Evolutionary conservation across 164 flowering plant genomes (phyloP), one percentile per base, ranked within the genome.

Genomic region (Pachysandra terminalis): DNA sequence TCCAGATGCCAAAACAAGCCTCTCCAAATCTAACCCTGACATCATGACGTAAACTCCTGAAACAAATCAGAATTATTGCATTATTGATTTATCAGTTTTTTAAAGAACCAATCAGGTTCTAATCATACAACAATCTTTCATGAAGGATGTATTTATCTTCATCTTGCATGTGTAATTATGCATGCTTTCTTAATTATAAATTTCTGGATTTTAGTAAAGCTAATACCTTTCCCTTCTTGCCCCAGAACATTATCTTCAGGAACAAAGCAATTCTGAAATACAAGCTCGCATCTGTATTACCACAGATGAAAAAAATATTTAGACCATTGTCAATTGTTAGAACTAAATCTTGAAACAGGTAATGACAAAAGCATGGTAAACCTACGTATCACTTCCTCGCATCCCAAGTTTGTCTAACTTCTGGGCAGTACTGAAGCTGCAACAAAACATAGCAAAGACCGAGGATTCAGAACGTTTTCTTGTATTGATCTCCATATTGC

Each of bases 381-480:
- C 95, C 52, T 87, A 96, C 98, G 97, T 96, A 74, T 91, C 98
- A 87, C 98, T 93, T 83, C 99, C 98, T 60, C 98, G 85, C 97
- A 96, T 96, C 63, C 99, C 99, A 66, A 96, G 93, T 73, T 96
- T 96, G 87, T 96, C 99, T 63, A 96, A 75, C 73, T 96, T 96
- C 79, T 96, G 98, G 56, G 99, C 98, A 62, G 97, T 96, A 66
- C 88, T 85, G 78, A 93, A 96, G 78, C 99, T 96, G 98, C 84
- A 66, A 53, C 53, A 69, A n/a, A 67, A 24, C 23, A 45, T 23
- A 27, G 27, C 16, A n/a, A 52, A 40, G 35, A 58, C 25, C 19
- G 27, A 59, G 37, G 19, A 19, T 19, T 65, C 56, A 16, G 51
- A 67, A 19, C 17, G 15, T 45, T 45, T 45, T 45, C 15, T 10